These are phyloP conservation scores for Clarireedia hainanense DNA, from an alignment of 2,329 filamentous ascomycete genomes.

Conservation along the genomic window DNA sequence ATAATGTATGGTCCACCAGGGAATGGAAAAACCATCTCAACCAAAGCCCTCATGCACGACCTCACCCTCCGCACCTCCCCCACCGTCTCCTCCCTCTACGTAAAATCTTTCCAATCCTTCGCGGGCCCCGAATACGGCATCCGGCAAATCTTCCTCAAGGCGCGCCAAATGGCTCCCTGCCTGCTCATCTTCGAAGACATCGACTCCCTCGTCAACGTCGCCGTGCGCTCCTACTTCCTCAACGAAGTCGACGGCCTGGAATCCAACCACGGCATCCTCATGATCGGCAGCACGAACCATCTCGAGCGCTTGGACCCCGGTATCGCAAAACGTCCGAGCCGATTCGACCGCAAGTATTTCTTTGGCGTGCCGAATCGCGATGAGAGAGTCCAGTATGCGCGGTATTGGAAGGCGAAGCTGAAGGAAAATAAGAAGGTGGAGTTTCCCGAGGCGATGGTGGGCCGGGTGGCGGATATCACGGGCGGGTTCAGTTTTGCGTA, in stretches of 20 bases:
- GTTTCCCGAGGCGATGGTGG: slow-evolving; percentile 51
- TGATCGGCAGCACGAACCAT: slow-evolving; percentile 59
- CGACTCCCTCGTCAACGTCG: slow-evolving; percentile 55
- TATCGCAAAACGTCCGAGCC: slow-evolving; percentile 55
- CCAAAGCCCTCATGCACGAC: slow-evolving; percentile 62
- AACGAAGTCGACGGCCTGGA: slow-evolving; percentile 66
- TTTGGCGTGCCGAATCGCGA: slow-evolving; percentile 50
- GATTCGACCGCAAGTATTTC: slow-evolving; percentile 60
- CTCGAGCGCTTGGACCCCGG: slow-evolving; percentile 60
- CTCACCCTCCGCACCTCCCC: slow-evolving; percentile 45
- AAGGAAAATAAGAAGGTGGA: slow-evolving; percentile 48
- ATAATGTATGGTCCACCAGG: slow-evolving; percentile 22
- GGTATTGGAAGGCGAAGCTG: slow-evolving; percentile 54
- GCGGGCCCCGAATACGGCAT: slow-evolving; percentile 48
- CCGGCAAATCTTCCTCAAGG: slow-evolving; percentile 47
- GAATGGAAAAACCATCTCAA: slow-evolving; percentile 64
- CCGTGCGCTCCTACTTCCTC: slow-evolving; percentile 59
- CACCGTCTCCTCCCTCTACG: slow-evolving; percentile 51
- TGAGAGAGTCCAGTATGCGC: slow-evolving; percentile 51
- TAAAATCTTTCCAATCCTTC: slow-evolving; percentile 44
- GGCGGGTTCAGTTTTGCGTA: slow-evolving; percentile 62
- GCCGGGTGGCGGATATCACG: slow-evolving; percentile 54
- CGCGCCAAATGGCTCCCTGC: slow-evolving; percentile 56
- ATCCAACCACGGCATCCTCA: slow-evolving; percentile 62
- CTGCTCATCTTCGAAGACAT: slow-evolving; percentile 67